Evolutionary conservation across 1,284 basidiomycete genomes (phyloP).

Genomic region (Cerioporus squamosus): DNA sequence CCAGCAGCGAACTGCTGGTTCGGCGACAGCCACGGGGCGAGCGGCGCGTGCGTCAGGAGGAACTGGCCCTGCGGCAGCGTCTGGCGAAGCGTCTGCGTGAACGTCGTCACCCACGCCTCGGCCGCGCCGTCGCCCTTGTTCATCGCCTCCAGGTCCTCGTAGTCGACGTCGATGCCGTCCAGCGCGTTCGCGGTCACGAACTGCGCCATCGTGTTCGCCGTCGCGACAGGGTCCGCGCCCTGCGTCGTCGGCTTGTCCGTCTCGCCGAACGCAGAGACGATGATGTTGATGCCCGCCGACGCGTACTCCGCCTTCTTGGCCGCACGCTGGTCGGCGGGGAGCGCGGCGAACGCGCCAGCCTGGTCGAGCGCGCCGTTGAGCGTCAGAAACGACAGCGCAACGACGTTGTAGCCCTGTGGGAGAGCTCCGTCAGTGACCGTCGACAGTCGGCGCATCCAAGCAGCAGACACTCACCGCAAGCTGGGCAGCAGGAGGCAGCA

Average conservation of each 20-base stretch:
- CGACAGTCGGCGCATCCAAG: background rate
- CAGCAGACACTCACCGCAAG: conserved; percentile 9
- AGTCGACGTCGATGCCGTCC: conserved; percentile 65
- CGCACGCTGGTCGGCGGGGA: conserved; percentile 29
- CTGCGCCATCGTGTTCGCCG: conserved; percentile 51
- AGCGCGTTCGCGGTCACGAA: conserved; percentile 39
- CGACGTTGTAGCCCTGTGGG: conserved; percentile 19
- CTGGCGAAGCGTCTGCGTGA: conserved; percentile 43
- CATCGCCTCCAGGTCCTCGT: conserved; percentile 55
- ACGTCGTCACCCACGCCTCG: conserved; percentile 46
- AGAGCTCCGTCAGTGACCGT: background rate
- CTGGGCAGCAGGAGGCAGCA: conserved; percentile 14
- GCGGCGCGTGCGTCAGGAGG: conserved; percentile 44
- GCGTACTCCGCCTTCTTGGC: conserved; percentile 46
- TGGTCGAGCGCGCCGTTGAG: conserved; percentile 14
- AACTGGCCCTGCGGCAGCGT: conserved; percentile 39
- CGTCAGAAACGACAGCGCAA: conserved; percentile 22
- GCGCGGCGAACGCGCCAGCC: conserved; percentile 14
- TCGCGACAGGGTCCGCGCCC: conserved; percentile 42
- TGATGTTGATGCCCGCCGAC: conserved; percentile 49
- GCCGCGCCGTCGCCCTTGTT: conserved; percentile 42
- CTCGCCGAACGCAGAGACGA: conserved; percentile 55
- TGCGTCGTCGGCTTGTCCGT: conserved; percentile 54
- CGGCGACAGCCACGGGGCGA: conserved; percentile 61
- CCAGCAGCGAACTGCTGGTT: conserved; percentile 53